These are phyloP conservation scores for Heliocybe sulcata DNA, from an alignment of 1,284 basidiomycete genomes.

Conservation along the genomic window DNA sequence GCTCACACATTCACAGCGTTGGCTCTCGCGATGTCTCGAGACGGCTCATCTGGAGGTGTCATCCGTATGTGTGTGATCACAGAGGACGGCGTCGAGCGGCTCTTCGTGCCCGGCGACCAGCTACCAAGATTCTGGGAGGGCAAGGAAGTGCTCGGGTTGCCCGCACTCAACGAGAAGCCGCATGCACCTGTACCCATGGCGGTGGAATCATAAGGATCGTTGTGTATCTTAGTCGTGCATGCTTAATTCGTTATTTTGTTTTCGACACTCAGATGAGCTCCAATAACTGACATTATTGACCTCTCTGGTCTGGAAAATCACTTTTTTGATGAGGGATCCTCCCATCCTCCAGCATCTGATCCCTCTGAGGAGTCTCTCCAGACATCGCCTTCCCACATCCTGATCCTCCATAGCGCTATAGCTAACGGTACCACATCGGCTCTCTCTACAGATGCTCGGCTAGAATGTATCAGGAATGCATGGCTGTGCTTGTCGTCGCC, in stretches of 20 bases:
- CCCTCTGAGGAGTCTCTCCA: slow-evolving; percentile 16
- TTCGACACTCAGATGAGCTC: background rate
- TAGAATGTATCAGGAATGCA: slow-evolving; percentile 59
- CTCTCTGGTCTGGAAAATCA: background rate
- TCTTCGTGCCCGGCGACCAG: slow-evolving; percentile 93
- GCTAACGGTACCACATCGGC: slow-evolving; percentile 57
- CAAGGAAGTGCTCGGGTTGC: slow-evolving; percentile 52
- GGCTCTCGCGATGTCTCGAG: slow-evolving; percentile 93
- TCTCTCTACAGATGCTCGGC: slow-evolving; percentile 34
- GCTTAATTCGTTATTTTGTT: background rate
- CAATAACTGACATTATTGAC: background rate
- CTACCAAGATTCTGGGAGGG: slow-evolving; percentile 86
- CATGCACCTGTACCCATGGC: slow-evolving; percentile 52
- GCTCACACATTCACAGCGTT: slow-evolving; percentile 52
- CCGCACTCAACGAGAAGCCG: slow-evolving; percentile 23
- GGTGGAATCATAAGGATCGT: slow-evolving; percentile 43
- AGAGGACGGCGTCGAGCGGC: slow-evolving; percentile 83
- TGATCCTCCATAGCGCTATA: slow-evolving; percentile 66
- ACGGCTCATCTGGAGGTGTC: slow-evolving; percentile 96
- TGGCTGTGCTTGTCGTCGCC: slow-evolving; percentile 48
- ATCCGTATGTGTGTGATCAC: slow-evolving; percentile 98
- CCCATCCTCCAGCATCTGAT: background rate
- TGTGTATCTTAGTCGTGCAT: slow-evolving; percentile 5
- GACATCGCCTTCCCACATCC: slow-evolving; percentile 59
- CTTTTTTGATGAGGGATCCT: background rate